A percentile compares a stretch with the other conserved stretches of the same genome.
These are phyloP conservation scores for Paramecium sexaurelia DNA, from an alignment of 73 alveolate species.

Conservation along the genomic window DNA sequence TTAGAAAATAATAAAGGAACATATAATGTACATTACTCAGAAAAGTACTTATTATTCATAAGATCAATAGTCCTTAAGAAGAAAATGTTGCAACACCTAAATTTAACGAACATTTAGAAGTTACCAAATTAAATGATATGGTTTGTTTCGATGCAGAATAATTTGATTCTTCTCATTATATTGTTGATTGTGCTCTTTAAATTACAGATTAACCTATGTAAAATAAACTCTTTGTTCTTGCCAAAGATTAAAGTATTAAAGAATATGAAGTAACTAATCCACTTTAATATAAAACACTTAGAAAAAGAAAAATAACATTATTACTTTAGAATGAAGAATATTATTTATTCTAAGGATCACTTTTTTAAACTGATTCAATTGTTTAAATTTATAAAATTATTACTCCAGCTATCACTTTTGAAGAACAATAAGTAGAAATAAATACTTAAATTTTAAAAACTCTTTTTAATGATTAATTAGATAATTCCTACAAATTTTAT, in stretches of 20 bases:
- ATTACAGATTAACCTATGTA: not conserved
- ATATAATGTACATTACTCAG: not conserved
- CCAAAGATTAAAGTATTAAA: not conserved
- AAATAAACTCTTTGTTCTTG: not conserved
- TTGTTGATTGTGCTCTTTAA: slow-evolving; percentile 8
- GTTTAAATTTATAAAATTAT: not conserved
- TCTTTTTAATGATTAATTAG: not conserved
- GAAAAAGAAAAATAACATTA: not conserved
- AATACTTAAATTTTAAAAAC: not conserved
- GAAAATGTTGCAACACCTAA: slow-evolving; percentile 33
- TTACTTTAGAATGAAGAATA: not conserved
- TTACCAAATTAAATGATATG: not conserved
- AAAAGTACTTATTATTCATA: not conserved
- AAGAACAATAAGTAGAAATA: not conserved
- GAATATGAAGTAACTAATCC: not conserved
- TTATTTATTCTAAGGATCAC: not conserved
- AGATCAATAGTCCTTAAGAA: not conserved
- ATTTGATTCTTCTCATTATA: slow-evolving; percentile 2
- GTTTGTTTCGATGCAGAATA: slow-evolving; percentile 15
- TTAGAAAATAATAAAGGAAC: slow-evolving; percentile 7
- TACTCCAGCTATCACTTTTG: not conserved
- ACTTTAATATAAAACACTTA: not conserved
- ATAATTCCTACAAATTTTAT: not conserved
- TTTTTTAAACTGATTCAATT: not conserved
- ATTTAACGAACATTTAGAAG: not conserved